Conservation (phyloP, 2,329 filamentous ascomycete species). For the Harringtonia aguacate region DNA sequence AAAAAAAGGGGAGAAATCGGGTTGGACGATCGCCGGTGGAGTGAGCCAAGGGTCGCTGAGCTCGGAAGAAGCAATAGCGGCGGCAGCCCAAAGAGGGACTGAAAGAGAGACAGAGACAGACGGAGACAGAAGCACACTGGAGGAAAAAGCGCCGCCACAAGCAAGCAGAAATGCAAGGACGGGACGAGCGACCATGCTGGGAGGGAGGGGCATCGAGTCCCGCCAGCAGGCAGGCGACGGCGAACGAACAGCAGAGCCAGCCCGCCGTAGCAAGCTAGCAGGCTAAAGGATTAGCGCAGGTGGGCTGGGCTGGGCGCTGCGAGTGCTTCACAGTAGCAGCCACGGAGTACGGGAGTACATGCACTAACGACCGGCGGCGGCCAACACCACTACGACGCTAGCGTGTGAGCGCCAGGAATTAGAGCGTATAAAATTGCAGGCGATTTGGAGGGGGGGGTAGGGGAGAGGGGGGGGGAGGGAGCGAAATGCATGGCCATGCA, state of each 20-base stretch:
- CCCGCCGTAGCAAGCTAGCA: conserved; percentile 6
- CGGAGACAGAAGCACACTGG: no score
- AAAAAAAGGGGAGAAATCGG: not conserved
- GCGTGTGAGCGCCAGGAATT: conserved; percentile 2
- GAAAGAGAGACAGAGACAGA: no score
- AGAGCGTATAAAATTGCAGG: not conserved
- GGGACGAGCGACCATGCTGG: no score
- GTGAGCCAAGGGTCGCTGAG: conserved; percentile 1
- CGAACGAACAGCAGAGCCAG: not conserved
- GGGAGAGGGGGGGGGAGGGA: no score
- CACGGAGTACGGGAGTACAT: not conserved
- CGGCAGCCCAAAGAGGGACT: not conserved
- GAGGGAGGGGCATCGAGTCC: no score
- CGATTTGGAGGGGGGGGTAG: no score
- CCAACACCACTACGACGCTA: not conserved
- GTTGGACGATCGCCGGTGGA: not conserved
- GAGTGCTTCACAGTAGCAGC: not conserved
- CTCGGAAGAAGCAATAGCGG: conserved; percentile 1
- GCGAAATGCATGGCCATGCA: not conserved
- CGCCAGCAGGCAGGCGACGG: not conserved
- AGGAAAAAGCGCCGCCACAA: not conserved
- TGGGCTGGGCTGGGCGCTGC: not conserved
- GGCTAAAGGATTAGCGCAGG: conserved; percentile 4
- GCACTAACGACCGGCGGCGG: not conserved
- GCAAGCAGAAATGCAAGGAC: no score